phyloP scores from a whole-genome alignment of 306 rosid genomes.

The Dalbergia cochinchinensis region DNA sequence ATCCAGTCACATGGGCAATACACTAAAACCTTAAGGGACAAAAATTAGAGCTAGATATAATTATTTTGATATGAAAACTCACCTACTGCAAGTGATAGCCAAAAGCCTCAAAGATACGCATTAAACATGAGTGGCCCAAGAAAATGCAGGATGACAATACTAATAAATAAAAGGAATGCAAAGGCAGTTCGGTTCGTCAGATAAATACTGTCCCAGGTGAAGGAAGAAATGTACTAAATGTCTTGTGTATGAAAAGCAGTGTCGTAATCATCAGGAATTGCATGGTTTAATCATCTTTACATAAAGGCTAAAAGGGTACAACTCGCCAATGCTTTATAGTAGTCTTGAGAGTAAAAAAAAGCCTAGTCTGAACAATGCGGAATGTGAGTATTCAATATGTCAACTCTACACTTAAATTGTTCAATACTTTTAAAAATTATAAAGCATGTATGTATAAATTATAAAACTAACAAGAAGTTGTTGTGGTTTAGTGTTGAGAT shows the following conservation, averaged over 20 bases:
- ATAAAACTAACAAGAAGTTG: too few relatives aligned
- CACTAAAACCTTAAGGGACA: slow-evolving; percentile 18
- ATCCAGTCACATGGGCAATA: slow-evolving; percentile 38
- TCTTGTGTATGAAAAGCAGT: background rate
- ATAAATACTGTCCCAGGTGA: background rate
- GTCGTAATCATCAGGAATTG: background rate
- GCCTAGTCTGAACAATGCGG: too few relatives aligned
- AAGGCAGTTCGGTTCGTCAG: slow-evolving; percentile 1
- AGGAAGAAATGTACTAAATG: background rate
- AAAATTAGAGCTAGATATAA: slow-evolving; percentile 10
- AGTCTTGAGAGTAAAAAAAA: too few relatives aligned
- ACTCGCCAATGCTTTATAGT: background rate
- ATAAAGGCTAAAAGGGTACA: background rate
- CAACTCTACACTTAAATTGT: too few relatives aligned
- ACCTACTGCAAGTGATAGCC: background rate
- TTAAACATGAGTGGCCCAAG: slow-evolving; percentile 8
- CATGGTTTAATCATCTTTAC: background rate
- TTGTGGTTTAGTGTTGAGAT: too few relatives aligned
- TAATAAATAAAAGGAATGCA: background rate
- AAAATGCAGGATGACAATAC: background rate
- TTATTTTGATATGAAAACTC: background rate
- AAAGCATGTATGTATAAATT: too few relatives aligned
- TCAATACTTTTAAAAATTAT: too few relatives aligned
- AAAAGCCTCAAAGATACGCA: background rate
- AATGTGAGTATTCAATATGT: too few relatives aligned